Base-by-base conservation (phyloP, 371 early-diverging fungal species). In the Chytridiales sp. region DNA sequence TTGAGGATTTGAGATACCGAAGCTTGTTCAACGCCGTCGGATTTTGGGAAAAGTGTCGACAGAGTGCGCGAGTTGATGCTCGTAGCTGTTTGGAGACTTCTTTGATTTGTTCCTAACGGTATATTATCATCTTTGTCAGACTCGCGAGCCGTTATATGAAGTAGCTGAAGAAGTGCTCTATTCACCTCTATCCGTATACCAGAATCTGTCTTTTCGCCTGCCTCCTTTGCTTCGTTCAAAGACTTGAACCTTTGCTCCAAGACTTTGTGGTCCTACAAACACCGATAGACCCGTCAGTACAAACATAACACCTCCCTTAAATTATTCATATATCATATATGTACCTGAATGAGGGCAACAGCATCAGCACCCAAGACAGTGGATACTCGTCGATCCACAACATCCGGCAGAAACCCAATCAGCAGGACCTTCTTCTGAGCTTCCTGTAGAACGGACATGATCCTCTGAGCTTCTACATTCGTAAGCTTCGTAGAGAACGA, bases 361-460 rank as follows among this genome's bases (percentile, higher is more conserved):
- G 71, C 70, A 19, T 79, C 81, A 3, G 57, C 56, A 5, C 47
- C 42, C 35, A 78, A 69, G 9, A 75, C 65, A 15, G 66, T 72
- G 19, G 59, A 29, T 22, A 68, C 69, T 13, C 69, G 39, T 24
- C 74, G 53, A 46, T 81, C 81, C 29, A 70, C 60, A 3, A 47
- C 59, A 36, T 75, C 77, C 19, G 77, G 77, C 35, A 81, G 52
- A 51, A 67, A 32, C 9, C 68, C 71, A 1, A 81, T 59, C 13
- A 79, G 27, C 22, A 51, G 39, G 11, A 77, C 71, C 47, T 79
- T 77, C 39, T 52, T 43, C 51, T 74, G 70, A 32, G 65, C 62
- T 48, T 81, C 82, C 56, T 69, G 67, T 56, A 81, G 46, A 15
- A 81, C 79, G 26, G 77, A 54, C 76, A 81, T 70, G 49, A 78